Evolutionary conservation across 768 basidiomycete genomes (phyloP).

Genomic region (Lactarius pseudohatsudake): DNA sequence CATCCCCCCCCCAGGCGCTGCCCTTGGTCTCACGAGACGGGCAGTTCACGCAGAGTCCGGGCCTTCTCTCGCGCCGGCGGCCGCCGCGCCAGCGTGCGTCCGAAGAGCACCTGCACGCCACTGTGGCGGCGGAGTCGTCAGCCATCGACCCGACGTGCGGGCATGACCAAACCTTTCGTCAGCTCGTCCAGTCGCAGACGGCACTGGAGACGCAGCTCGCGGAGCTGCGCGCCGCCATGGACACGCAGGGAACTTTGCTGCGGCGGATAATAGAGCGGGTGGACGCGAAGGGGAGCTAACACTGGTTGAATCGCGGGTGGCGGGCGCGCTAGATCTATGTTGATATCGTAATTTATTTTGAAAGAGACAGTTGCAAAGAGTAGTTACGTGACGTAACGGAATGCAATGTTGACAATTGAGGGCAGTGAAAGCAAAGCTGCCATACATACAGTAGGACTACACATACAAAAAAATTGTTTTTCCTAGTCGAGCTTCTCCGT

Average conservation of each 20-base stretch:
- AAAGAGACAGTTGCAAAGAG: background rate
- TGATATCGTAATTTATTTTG: background rate
- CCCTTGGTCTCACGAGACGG: background rate
- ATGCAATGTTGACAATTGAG: background rate
- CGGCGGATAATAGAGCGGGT: slow-evolving; percentile 31
- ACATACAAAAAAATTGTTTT: too few species aligned
- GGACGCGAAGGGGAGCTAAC: slow-evolving; percentile 16
- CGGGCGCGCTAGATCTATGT: background rate
- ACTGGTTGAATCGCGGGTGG: background rate
- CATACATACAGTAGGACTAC: background rate
- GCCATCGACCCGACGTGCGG: background rate
- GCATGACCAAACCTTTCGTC: slow-evolving; percentile 55
- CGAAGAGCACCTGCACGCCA: background rate
- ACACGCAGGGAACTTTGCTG: slow-evolving; percentile 58
- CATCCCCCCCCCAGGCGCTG: background rate
- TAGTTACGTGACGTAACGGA: background rate
- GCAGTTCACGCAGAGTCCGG: slow-evolving; percentile 3
- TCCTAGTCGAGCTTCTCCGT: too few species aligned
- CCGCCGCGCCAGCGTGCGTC: background rate
- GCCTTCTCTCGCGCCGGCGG: slow-evolving; percentile 10
- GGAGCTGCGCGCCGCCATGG: slow-evolving; percentile 55
- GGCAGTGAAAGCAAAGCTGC: background rate
- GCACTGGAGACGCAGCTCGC: slow-evolving; percentile 65
- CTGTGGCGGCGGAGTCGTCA: background rate
- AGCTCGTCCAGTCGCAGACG: slow-evolving; percentile 64